A percentile compares a stretch with the other conserved stretches of the same genome.
Conservation (phyloP, 2,329 filamentous ascomycete species). For the Keithomyces neogunnii region DNA sequence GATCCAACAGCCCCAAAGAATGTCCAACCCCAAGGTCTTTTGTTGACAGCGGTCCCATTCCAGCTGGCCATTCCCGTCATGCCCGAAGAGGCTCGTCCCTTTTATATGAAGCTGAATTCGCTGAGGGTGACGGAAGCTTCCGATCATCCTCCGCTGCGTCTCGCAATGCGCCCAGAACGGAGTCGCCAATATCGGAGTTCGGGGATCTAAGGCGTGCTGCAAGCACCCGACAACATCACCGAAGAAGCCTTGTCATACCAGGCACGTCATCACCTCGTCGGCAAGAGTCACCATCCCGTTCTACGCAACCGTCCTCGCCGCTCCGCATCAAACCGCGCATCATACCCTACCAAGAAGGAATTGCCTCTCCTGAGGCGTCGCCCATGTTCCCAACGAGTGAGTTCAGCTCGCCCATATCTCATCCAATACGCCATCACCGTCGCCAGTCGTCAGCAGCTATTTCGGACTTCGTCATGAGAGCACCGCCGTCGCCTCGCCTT, state of each 20-base stretch:
- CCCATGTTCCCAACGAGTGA: conserved; percentile 79
- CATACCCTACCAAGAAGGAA: conserved; percentile 49
- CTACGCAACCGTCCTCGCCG: conserved; percentile 74
- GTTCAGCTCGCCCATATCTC: conserved; percentile 63
- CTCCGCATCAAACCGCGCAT: conserved; percentile 77
- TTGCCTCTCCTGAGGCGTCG: conserved; percentile 81
- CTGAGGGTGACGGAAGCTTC: conserved; percentile 81
- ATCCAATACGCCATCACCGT: conserved; percentile 60
- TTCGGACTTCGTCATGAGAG: conserved; percentile 56
- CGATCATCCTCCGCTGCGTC: conserved; percentile 71
- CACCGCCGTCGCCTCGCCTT: conserved; percentile 75
- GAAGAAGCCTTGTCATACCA: conserved; percentile 77
- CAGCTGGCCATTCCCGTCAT: conserved; percentile 48
- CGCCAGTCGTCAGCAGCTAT: conserved; percentile 87
- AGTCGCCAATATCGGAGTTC: conserved; percentile 86
- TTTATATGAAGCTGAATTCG: conserved; percentile 73
- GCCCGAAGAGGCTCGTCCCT: conserved; percentile 66
- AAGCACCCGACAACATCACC: conserved; percentile 74
- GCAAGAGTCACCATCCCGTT: conserved; percentile 80
- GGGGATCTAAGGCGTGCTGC: conserved; percentile 66
- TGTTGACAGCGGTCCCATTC: conserved; percentile 45
- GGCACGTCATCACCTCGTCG: conserved; percentile 70
- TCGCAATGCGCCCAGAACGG: conserved; percentile 59
- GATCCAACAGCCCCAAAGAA: conserved; percentile 84
- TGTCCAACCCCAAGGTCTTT: conserved; percentile 87